These are phyloP conservation scores for Adansonia gregorii DNA, from an alignment of 441 rosid genomes.

Conservation along the genomic window DNA sequence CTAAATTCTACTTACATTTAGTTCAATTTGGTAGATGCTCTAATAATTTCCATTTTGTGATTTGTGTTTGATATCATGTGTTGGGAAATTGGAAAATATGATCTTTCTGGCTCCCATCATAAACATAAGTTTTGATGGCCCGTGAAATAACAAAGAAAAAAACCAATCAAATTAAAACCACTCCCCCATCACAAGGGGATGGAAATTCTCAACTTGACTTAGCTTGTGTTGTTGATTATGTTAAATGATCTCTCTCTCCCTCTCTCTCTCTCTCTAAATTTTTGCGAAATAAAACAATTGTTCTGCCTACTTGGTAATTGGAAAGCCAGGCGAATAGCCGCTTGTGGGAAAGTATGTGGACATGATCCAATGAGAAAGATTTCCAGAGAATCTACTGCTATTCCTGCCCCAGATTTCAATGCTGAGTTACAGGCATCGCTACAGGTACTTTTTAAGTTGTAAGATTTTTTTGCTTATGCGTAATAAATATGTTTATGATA, in stretches of 20 bases:
- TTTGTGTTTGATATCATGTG: not conserved
- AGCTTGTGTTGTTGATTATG: not conserved
- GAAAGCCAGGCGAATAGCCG: constrained; percentile 47
- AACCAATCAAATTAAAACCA: not conserved
- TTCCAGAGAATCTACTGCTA: constrained; percentile 53
- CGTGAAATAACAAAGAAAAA: not conserved
- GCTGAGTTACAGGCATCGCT: constrained; percentile 62
- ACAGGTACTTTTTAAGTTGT: constrained; percentile 44
- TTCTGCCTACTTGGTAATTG: not conserved
- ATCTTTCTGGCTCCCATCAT: not conserved
- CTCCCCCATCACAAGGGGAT: not conserved
- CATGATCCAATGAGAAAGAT: constrained; percentile 43
- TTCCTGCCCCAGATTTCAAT: constrained; percentile 67
- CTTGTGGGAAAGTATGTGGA: constrained; percentile 42
- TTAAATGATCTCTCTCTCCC: not conserved
- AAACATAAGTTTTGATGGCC: not conserved
- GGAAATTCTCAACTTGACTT: not conserved
- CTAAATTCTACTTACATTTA: not conserved
- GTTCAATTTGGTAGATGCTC: not conserved
- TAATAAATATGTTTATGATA: constrained; percentile 45
- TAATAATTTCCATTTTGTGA: not conserved
- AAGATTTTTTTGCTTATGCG: not conserved
- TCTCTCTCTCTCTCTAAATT: not conserved
- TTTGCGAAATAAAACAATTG: not conserved
- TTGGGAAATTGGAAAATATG: not conserved